Conservation (phyloP, 78 protist genomes). For the Dictyostelium purpureum region DNA sequence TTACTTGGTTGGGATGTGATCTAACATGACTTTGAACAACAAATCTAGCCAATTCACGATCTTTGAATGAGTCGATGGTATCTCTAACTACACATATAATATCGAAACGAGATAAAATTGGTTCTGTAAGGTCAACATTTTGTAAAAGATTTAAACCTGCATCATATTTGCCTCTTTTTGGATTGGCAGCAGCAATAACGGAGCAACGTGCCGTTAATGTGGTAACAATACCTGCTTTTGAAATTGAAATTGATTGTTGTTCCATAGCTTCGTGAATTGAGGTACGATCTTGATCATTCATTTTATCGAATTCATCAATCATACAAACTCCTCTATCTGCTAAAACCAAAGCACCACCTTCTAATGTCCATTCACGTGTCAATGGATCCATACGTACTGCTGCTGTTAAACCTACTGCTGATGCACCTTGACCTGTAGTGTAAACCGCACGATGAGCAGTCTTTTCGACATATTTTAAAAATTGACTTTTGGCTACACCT, state of each 20-base stretch:
- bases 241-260: constrained; percentile 99
- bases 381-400: constrained; percentile 97
- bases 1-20: constrained; percentile 87
- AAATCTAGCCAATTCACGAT: constrained; percentile 93
- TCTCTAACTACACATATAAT: constrained; percentile 95
- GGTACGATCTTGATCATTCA: constrained; percentile 97
- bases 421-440: constrained; percentile 99
- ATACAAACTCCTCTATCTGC: constrained; percentile 99
- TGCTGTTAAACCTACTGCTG: constrained; percentile 99
- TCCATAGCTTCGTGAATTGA: constrained; percentile 99
- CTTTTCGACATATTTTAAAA: constrained; percentile 95
- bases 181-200: constrained; percentile 99
- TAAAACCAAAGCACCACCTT: constrained; percentile 99
- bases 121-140: constrained; percentile 98
- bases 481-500: constrained; percentile 99
- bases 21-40: constrained; percentile 91
- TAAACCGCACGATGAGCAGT: constrained; percentile 98
- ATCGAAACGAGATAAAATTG: constrained; percentile 99
- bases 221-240: constrained; percentile 99
- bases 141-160: constrained; percentile 83
- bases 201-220: constrained; percentile 97
- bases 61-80: constrained; percentile 87
- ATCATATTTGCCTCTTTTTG: constrained; percentile 95
- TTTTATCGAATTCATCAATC: constrained; percentile 99
- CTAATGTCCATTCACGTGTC: constrained; percentile 99